A percentile compares a stretch with the other conserved stretches of the same genome.
These are phyloP conservation scores for Linum lewisii DNA, from an alignment of 345 rosid genomes.

Conservation along the genomic window DNA sequence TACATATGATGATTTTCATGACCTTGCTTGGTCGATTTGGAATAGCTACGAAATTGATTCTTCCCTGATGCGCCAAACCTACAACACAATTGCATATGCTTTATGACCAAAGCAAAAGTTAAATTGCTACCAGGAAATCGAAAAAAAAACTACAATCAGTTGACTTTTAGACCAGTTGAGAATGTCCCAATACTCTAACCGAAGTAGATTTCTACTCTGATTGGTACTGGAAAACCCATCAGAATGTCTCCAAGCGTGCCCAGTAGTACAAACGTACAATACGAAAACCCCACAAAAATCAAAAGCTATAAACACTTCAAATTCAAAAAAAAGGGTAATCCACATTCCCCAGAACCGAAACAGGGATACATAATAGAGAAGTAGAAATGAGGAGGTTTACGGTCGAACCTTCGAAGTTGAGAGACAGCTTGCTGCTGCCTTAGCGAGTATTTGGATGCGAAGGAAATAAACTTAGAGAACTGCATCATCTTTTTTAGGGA, in stretches of 20 bases:
- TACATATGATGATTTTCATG: constrained; percentile 20
- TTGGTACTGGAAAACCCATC: too few species aligned
- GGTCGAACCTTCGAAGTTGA: constrained; percentile 16
- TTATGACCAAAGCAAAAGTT: background rate
- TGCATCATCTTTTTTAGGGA: constrained; percentile 20
- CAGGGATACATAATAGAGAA: background rate
- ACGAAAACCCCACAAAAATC: background rate
- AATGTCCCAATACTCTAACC: too few species aligned
- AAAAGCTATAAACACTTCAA: background rate
- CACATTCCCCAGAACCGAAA: too few species aligned
- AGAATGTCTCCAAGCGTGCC: too few species aligned
- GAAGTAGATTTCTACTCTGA: too few species aligned
- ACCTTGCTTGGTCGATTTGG: constrained; percentile 33
- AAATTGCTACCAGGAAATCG: background rate
- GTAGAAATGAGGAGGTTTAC: background rate
- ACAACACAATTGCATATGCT: constrained; percentile 1
- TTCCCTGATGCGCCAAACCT: constrained; percentile 33
- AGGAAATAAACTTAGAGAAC: constrained; percentile 30
- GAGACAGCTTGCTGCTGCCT: constrained; percentile 1
- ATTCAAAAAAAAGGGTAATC: background rate
- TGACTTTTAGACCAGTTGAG: too few species aligned
- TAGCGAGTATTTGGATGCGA: constrained; percentile 25
- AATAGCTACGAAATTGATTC: constrained; percentile 40
- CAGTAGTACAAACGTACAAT: too few species aligned
- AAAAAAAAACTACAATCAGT: background rate